Conservation (phyloP, 345 rosid genomes). For the Salix koriyanagi region DNA sequence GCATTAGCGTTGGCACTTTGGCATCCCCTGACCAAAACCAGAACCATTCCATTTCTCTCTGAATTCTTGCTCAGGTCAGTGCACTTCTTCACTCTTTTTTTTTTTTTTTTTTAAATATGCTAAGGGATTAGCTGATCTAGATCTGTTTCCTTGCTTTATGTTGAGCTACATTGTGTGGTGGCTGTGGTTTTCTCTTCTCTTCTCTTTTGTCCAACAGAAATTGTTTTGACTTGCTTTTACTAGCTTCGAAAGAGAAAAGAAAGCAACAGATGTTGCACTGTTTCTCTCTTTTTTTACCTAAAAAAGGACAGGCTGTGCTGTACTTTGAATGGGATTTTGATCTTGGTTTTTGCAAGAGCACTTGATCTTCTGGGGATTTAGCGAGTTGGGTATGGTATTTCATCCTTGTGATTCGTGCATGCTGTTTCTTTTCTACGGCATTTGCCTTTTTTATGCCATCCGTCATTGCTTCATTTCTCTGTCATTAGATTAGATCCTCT, state of each 20-base stretch:
- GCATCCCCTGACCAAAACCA: not conserved
- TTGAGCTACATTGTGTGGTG: constrained; percentile 21
- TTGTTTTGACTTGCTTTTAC: constrained; percentile 13
- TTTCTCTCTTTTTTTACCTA: not conserved
- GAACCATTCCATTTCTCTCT: constrained; percentile 16
- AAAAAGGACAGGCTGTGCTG: not conserved
- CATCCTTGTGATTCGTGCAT: not conserved
- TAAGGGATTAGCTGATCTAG: constrained; percentile 24
- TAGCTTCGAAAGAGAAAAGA: not conserved
- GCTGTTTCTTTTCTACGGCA: constrained; percentile 5
- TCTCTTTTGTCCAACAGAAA: not conserved
- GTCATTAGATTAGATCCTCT: not conserved
- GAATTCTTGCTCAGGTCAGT: constrained; percentile 37
- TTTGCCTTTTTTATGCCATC: not conserved
- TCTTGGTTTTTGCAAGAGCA: constrained; percentile 7
- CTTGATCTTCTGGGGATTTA: constrained; percentile 18
- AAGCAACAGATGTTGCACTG: not conserved
- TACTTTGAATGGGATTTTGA: constrained; percentile 12
- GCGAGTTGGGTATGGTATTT: not conserved
- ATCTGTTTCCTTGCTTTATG: constrained; percentile 28
- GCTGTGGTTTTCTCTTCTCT: not conserved
- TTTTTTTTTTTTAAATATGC: not conserved
- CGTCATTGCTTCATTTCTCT: not conserved
- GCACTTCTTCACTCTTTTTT: constrained; percentile 5
- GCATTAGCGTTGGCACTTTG: not conserved